These are phyloP conservation scores for Calonectria naviculata DNA, from an alignment of 2,329 filamentous ascomycete genomes.

Conservation along the genomic window DNA sequence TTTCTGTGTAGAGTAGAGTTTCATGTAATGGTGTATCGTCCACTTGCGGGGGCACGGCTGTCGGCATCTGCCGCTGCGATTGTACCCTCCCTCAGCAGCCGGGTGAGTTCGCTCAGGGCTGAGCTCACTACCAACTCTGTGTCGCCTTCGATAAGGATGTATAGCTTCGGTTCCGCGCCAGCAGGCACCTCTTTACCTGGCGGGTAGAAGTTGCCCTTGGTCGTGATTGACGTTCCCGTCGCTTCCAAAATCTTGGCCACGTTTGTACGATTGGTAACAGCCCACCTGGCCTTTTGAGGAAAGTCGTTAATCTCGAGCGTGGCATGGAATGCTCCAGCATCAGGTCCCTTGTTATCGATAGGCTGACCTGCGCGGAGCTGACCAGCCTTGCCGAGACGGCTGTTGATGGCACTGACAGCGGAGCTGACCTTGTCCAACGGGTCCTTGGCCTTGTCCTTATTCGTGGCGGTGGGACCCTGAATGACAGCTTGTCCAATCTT, in stretches of 20 bases:
- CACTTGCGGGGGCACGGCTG: slow-evolving; percentile 79
- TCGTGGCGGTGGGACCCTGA: slow-evolving; percentile 67
- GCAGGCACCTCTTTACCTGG: slow-evolving; percentile 82
- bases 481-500: slow-evolving; percentile 55
- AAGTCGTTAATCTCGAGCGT: slow-evolving; percentile 99
- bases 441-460: slow-evolving; percentile 68
- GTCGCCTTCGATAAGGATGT: slow-evolving; percentile 97
- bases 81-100: slow-evolving; percentile 89
- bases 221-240: slow-evolving; percentile 96
- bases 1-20: not conserved
- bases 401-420: slow-evolving; percentile 92
- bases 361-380: slow-evolving; percentile 92
- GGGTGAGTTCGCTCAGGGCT: slow-evolving; percentile 90
- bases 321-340: slow-evolving; percentile 95
- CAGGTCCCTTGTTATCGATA: slow-evolving; percentile 98
- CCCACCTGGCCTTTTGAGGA: slow-evolving; percentile 98
- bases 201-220: slow-evolving; percentile 92
- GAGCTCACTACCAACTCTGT: slow-evolving; percentile 92
- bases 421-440: slow-evolving; percentile 87
- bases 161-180: slow-evolving; percentile 89
- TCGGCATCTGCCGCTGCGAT: slow-evolving; percentile 91
- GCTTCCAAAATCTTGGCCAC: slow-evolving; percentile 97
- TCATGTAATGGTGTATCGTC: slow-evolving; percentile 87
- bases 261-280: slow-evolving; percentile 97
- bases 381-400: slow-evolving; percentile 87